These are phyloP conservation scores for Pestalotiopsis sp. DNA, from an alignment of 2,329 filamentous ascomycete genomes.

Conservation along the genomic window DNA sequence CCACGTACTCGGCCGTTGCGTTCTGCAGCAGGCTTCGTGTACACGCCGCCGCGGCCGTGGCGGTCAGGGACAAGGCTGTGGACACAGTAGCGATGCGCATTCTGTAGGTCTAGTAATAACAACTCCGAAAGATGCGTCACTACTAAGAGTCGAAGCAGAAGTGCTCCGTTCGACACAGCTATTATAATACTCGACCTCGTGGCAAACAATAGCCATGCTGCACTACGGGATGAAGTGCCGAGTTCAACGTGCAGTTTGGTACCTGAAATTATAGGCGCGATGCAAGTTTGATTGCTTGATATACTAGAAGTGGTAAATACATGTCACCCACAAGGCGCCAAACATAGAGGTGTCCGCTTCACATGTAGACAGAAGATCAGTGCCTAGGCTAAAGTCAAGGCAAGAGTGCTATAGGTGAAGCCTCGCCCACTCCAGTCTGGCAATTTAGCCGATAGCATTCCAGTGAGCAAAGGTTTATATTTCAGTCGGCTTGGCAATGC, in stretches of 20 bases:
- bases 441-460: background rate
- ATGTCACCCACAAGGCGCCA: background rate
- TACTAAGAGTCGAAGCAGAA: background rate
- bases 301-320: background rate
- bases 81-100: background rate
- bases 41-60: background rate
- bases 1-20: slow-evolving; percentile 19
- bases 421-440: background rate
- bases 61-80: background rate
- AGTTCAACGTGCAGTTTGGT: background rate
- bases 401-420: background rate
- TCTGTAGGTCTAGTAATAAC: background rate
- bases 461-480: background rate
- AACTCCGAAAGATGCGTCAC: background rate
- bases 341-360: background rate
- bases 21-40: background rate
- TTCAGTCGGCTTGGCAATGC: too few species aligned
- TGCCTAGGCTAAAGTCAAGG: background rate
- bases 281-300: background rate
- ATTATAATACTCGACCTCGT: background rate
- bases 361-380: background rate
- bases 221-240: background rate
- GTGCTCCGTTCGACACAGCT: too few species aligned
- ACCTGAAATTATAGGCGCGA: background rate
- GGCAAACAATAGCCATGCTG: background rate